Evolutionary conservation across 495 filamentous ascomycete genomes (phyloP), one percentile per base, ranked within the genome.

Genomic region (Penicillium diatomitis): DNA sequence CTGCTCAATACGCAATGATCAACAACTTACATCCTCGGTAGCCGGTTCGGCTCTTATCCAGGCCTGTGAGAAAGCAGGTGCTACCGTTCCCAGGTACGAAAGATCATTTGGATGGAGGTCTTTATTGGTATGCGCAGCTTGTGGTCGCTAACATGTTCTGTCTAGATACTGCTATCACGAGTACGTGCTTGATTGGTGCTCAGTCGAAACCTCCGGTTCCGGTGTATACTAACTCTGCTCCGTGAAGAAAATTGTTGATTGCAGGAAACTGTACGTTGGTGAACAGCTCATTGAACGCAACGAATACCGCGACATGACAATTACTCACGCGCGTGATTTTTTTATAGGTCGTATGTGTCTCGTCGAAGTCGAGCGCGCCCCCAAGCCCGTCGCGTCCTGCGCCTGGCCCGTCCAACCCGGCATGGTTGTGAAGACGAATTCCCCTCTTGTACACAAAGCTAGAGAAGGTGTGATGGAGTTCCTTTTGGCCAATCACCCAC

Each of bases 391-490:
- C 40, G 92, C 92, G 59, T 97, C 92, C 53, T 98, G 92, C 69
- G 92, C 92, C 60, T 97, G 91, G 92, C 92, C 92, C 32, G 92
- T 97, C 55, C 92, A 96, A 65, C 84, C 92, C 34, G 94, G 94
- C 31, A 97, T 96, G 92, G 89, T 95, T 44, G 92, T 97, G 56
- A 95, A 96, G 80, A 98, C 92, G 43, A 86, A 95, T 68, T 95
- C 91, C 42, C 89, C 94, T 8, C 73, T 96, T 39, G 83, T 89
- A 52, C 92, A 98, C 76, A 97, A 98, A 74, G 92, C 92, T 47
- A 81, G 92, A 56, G 92, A 98, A 66, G 92, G 92, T 58, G 90
- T 98, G 29, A 98, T 96, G 92, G 92, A 98, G 63, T 98, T 98
- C 60, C 76, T 98, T 43, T 80, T 98, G 38, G 88, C 91, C 48